phyloP scores from a whole-genome alignment of 441 rosid species.

The Gossypium schwendimanii region DNA sequence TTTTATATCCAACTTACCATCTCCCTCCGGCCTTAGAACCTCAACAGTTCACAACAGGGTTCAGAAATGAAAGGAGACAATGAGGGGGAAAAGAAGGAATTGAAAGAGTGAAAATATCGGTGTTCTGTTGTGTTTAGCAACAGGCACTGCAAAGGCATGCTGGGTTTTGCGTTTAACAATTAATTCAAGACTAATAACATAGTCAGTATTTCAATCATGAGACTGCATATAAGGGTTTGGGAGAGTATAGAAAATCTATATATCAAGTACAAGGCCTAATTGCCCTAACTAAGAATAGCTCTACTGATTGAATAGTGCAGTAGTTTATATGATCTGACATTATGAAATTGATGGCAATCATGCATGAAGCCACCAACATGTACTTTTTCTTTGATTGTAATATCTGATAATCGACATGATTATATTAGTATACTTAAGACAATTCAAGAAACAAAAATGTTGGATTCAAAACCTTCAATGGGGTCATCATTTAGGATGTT shows the following conservation, averaged over 20 bases:
- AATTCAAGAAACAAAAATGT: neutral
- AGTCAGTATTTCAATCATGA: constrained; percentile 43
- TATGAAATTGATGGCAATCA: neutral
- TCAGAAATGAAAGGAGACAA: neutral
- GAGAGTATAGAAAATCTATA: constrained; percentile 11
- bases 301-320: neutral
- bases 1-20: neutral
- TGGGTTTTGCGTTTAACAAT: neutral
- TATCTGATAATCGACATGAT: neutral
- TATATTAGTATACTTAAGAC: neutral
- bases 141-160: neutral
- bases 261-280: neutral
- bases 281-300: constrained; percentile 9
- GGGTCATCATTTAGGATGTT: constrained; percentile 5
- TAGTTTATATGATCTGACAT: neutral
- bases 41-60: neutral
- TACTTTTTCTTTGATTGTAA: neutral
- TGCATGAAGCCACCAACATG: neutral
- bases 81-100: neutral
- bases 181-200: neutral
- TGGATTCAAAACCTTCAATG: neutral
- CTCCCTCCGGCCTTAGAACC: neutral
- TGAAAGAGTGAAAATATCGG: neutral
- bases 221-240: constrained; percentile 18
- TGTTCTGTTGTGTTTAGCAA: neutral